A percentile compares a stretch with the other conserved stretches of the same genome.
phyloP scores from a whole-genome alignment of 2,329 filamentous ascomycete species.

The Erysiphe pulchra region DNA sequence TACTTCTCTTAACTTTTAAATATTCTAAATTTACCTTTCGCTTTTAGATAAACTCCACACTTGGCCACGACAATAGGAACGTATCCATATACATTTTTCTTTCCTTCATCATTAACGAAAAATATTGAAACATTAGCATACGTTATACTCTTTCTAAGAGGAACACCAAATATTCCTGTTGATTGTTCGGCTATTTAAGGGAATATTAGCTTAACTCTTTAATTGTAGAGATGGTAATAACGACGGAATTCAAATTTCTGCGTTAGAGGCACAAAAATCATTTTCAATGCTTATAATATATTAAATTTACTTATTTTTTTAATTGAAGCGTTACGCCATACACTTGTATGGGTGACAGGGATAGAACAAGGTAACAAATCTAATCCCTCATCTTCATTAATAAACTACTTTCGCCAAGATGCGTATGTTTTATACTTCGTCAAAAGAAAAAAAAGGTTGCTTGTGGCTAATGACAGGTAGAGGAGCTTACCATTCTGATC shows the following conservation, averaged over 20 bases:
- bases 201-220: too few species aligned
- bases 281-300: too few species aligned
- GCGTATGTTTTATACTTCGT: background rate
- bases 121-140: constrained; percentile 98
- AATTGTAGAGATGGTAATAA: too few species aligned
- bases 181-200: constrained; percentile 13
- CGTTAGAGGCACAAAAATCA: too few species aligned
- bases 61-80: constrained; percentile 97
- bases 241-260: too few species aligned
- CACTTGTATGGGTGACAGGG: too few species aligned
- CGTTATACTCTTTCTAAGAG: constrained; percentile 77
- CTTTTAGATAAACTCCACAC: constrained; percentile 89
- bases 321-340: too few species aligned
- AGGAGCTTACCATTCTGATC: constrained; percentile 21
- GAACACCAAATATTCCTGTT: constrained; percentile 79
- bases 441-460: background rate
- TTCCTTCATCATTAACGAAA: constrained; percentile 69
- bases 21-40: constrained; percentile 51
- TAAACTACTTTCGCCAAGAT: too few species aligned
- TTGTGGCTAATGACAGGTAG: background rate
- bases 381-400: too few species aligned
- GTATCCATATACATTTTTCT: constrained; percentile 96
- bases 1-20: background rate
- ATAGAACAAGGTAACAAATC: too few species aligned
- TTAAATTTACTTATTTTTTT: too few species aligned